Evolutionary conservation across 768 basidiomycete species (phyloP), one percentile per base, ranked within the genome.

Genomic region (Hypsizygus marmoreus): DNA sequence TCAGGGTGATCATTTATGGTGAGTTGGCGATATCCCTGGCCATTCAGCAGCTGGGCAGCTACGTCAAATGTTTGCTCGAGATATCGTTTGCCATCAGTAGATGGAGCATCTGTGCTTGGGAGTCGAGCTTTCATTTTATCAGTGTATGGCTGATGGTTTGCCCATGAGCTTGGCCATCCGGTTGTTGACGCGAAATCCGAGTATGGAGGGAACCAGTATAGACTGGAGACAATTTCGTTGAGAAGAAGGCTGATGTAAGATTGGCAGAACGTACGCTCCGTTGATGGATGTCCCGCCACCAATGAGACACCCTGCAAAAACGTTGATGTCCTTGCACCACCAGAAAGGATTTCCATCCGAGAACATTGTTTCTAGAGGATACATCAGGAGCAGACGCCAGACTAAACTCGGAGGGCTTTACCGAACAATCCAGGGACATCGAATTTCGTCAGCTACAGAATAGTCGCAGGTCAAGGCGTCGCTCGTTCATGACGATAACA

Each of bases 291-390:
- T 79, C 29, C 82, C 83, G 14, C 83, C 83, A 47, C 83, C 83
- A 16, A 84, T 57, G 23, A 84, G 58, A 59, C 83, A 85, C 23
- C 81, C 83, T 16, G 82, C 83, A 59, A 82, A 85, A 17, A 77
- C 74, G 19, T 69, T 80, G 49, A 82, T 66, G 60, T 84, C 82
- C 62, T 79, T 81, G 65, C 82, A 85, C 80, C 80, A 85, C 75
- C 77, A 85, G 64, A 71, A 84, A 2, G 71, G 66, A 52, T 80
- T 73, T 29, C 66, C 56, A 44, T 81, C 80, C 12, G 73, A 69
- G 65, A 85, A 85, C 78, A 83, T 77, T 31, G 79, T 76, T 64
- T 85, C 80, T 73, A 22, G 38, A 7, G 17, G n/a, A n/a, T n/a
- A n/a, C n/a, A n/a, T n/a, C 20, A 11, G 19, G 20, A 20, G 37